Evolutionary conservation across 148 eudicot species (phyloP).

Genomic region (Nepenthes mirabilis): DNA sequence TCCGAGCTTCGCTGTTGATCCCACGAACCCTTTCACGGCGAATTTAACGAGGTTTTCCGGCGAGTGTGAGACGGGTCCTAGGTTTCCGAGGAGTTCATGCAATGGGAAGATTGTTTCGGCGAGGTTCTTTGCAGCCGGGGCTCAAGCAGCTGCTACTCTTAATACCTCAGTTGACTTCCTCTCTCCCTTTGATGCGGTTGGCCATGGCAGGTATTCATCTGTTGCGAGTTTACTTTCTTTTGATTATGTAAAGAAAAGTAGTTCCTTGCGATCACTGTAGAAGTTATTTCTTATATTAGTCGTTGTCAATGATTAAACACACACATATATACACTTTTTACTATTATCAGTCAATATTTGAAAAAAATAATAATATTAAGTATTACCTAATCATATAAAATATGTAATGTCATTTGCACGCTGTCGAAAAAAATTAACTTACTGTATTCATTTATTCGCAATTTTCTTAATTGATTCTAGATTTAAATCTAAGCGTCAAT

Average conservation of each 20-base stretch:
- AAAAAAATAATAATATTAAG: no score
- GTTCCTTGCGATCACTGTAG: background rate
- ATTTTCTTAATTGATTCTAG: no score
- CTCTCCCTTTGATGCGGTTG: constrained; percentile 89
- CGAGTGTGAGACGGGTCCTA: constrained; percentile 63
- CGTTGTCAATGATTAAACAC: no score
- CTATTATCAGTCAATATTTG: no score
- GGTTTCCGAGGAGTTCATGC: constrained; percentile 54
- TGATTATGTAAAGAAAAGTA: background rate
- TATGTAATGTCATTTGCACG: no score
- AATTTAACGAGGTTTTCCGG: constrained; percentile 32
- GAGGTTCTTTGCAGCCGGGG: constrained; percentile 75
- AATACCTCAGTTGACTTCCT: constrained; percentile 62
- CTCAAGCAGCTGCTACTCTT: constrained; percentile 53
- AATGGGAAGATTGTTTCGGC: constrained; percentile 90
- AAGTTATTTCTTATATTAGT: no score
- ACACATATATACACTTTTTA: no score
- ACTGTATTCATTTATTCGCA: no score
- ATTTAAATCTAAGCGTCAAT: no score
- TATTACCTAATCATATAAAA: no score
- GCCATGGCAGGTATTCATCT: constrained; percentile 75
- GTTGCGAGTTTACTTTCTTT: background rate
- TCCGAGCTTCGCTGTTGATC: constrained; percentile 63
- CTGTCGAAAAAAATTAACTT: no score
- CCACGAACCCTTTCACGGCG: constrained; percentile 4